These are phyloP conservation scores for Cinchona pubescens DNA, from an alignment of 257 asterid genomes.

Conservation along the genomic window DNA sequence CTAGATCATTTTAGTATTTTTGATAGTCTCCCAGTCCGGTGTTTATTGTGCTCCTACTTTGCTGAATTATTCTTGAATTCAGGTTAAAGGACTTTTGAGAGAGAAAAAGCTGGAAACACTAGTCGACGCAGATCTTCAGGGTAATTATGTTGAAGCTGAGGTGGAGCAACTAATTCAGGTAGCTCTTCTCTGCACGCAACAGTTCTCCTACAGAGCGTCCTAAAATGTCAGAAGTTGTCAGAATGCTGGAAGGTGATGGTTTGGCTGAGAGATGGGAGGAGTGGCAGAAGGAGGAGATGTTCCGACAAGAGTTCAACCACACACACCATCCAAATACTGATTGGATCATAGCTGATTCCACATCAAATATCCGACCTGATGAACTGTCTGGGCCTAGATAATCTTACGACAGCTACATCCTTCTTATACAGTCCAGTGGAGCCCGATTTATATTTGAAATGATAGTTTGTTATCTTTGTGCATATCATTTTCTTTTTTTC, in stretches of 20 bases:
- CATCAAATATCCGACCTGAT: slow-evolving; percentile 62
- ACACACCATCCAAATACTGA: slow-evolving; percentile 42
- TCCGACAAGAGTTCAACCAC: slow-evolving; percentile 57
- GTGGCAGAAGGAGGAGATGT: slow-evolving; percentile 88
- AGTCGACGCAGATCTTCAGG: slow-evolving; percentile 71
- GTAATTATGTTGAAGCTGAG: slow-evolving; percentile 65
- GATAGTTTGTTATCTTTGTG: slow-evolving; percentile 30
- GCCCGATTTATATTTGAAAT: slow-evolving; percentile 15
- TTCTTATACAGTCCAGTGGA: slow-evolving; percentile 2
- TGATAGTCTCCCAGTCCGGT: background rate
- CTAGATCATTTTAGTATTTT: background rate
- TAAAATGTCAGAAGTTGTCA: slow-evolving; percentile 86
- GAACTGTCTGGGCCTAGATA: slow-evolving; percentile 92
- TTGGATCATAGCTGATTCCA: slow-evolving; percentile 70
- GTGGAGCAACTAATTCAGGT: slow-evolving; percentile 86
- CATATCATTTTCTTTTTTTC: slow-evolving; percentile 22
- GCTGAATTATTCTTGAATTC: slow-evolving; percentile 14
- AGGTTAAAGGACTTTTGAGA: slow-evolving; percentile 82
- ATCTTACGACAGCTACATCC: background rate
- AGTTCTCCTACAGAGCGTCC: slow-evolving; percentile 76
- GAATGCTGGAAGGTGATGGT: slow-evolving; percentile 97
- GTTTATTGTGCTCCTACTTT: background rate
- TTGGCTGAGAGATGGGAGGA: slow-evolving; percentile 96
- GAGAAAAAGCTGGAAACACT: slow-evolving; percentile 71
- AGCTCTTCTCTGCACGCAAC: slow-evolving; percentile 84